Evolutionary conservation across 306 rosid species (phyloP).

Genomic region (Citrullus amarus): DNA sequence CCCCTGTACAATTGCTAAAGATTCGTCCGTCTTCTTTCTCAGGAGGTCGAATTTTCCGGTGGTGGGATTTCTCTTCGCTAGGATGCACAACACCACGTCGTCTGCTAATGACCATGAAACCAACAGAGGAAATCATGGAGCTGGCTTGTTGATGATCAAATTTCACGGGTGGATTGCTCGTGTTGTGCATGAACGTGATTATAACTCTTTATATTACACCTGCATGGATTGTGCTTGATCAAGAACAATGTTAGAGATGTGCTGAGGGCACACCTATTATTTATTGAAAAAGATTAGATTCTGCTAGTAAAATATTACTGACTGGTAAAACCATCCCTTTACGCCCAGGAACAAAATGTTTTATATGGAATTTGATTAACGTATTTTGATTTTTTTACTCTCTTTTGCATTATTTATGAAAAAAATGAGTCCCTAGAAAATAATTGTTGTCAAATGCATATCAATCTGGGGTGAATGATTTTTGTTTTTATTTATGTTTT

Average conservation of each 20-base stretch:
- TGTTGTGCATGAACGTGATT: background rate
- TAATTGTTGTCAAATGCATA: background rate
- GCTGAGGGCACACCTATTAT: background rate
- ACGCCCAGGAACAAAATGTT: background rate
- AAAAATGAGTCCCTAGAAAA: background rate
- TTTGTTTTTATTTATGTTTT: background rate
- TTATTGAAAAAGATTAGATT: background rate
- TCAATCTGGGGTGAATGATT: background rate
- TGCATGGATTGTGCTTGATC: background rate
- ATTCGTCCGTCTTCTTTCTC: conserved; percentile 6
- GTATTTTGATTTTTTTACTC: background rate
- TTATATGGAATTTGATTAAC: background rate
- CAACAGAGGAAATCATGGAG: background rate
- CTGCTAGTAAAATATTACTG: background rate
- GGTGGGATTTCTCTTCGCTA: conserved; percentile 32
- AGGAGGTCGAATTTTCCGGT: conserved; percentile 49
- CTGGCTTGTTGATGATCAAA: background rate
- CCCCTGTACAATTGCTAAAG: background rate
- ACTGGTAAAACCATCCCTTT: background rate
- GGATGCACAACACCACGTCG: background rate
- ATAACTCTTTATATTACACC: background rate
- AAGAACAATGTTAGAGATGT: background rate
- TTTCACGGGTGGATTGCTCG: background rate
- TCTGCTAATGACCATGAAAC: background rate
- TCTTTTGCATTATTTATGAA: background rate